A percentile compares a stretch with the other conserved stretches of the same genome.
Conservation (phyloP, 495 filamentous ascomycete species). For the Hypoxylon crocopeplum region DNA sequence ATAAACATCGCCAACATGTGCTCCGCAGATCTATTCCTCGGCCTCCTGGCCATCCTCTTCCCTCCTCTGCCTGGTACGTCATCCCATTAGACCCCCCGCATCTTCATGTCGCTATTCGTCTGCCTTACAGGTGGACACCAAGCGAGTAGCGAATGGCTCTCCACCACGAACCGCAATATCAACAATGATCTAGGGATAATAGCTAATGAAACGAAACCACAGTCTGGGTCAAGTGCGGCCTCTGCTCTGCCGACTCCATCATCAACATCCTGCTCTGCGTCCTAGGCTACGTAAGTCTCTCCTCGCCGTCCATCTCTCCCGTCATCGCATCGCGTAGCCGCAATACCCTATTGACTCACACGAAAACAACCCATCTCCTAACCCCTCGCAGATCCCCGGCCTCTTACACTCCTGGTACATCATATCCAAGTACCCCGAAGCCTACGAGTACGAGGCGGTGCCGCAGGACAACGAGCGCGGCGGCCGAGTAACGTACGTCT, state of each 20-base stretch:
- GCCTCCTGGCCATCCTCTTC: conserved; percentile 87
- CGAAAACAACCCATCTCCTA: conserved; percentile 12
- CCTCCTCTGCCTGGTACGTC: conserved; percentile 86
- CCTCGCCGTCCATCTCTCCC: too few relatives aligned
- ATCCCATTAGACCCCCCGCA: conserved; percentile 18
- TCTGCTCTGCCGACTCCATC: conserved; percentile 91
- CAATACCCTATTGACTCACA: neutral
- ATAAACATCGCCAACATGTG: conserved; percentile 48
- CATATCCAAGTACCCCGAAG: conserved; percentile 86
- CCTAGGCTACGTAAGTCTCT: conserved; percentile 71
- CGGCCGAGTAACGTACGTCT: conserved; percentile 71
- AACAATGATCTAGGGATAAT: conserved; percentile 2
- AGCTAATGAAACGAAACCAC: conserved; percentile 3
- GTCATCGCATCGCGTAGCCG: neutral
- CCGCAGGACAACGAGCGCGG: conserved; percentile 59
- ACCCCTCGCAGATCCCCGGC: conserved; percentile 69
- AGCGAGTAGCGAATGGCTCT: conserved; percentile 5
- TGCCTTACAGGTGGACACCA: conserved; percentile 21
- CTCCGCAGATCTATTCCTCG: conserved; percentile 88
- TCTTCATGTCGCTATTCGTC: conserved; percentile 10
- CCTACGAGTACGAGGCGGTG: conserved; percentile 68
- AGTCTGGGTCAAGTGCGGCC: conserved; percentile 96
- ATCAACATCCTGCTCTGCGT: conserved; percentile 94
- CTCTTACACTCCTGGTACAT: conserved; percentile 98
- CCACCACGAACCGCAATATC: conserved; percentile 5